Base-by-base conservation (phyloP, 192 early-diverging fungal genomes). In the Mortierella alpina region DNA sequence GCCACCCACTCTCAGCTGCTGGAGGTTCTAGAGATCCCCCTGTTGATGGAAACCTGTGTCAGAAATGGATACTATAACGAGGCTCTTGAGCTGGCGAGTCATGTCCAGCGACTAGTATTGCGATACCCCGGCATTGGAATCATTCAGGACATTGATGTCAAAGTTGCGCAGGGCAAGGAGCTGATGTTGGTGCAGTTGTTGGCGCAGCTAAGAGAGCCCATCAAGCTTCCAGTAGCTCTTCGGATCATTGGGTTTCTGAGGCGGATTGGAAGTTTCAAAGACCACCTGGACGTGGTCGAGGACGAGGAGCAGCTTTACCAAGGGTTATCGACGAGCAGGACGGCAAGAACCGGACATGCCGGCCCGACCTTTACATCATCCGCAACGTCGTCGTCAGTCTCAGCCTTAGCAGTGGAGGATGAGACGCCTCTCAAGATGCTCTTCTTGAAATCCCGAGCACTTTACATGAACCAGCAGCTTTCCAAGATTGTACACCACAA, bases 21-120 rank as follows among this genome's bases (percentile, higher is more conserved):
- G 14, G 91, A 93, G 48, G 77, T 96, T 11, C 68, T 96, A 5
- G 93, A 93, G 68, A 93, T 95, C 18, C 95, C 95, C 5, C 84
- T 90, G 42, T 79, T 96, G 51, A 89, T 95, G 86, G 93, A 96
- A 59, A 93, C 91, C 0, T 92, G 94, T 75, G 90, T 95, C 45
- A 84, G 91, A 56, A 92, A 93, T 62, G 93, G 92, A 0, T 91
- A 93, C 63, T 95, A 95, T 64, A 91, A 92, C 42, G 95, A 96
- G 57, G 95, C 94, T 0, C 90, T 96, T 82, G 95, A 96, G 57
- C 68, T 96, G 40, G 85, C 90, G 14, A 72, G 86, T 23, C 91
- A 94, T 83, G 91, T 93, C 3, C 76, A 86, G 12, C 81, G 92
- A 31, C 78, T 90, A 22, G 57, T 75, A 3, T 63, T 89, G 5